Base-by-base conservation (phyloP, 108 stramenopile species). In the Discostella pseudostelligera region DNA sequence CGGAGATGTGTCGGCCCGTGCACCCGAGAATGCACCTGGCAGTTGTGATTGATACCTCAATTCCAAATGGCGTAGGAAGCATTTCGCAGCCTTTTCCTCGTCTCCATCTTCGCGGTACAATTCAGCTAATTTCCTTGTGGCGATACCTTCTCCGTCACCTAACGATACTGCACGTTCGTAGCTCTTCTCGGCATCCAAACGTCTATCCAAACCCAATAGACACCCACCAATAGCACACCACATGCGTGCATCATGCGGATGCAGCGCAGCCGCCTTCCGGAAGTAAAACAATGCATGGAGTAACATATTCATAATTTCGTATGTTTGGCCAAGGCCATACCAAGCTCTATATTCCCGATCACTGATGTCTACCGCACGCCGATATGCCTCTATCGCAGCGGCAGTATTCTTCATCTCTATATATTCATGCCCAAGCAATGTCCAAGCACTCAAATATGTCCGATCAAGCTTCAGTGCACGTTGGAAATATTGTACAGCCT, bases 311-410 rank as follows among this genome's bases (percentile, higher is more conserved):
- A 98, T 80, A 28, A 97, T 87, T 82, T 99, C 98, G 69, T 99
- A 98, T 6, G 95, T 90, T 75, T 99, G 98, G 0, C 97, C 98
- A 29, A 99, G 83, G n/a, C 98, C 98, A 68, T 99, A 98, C 97
- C 97, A 99, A 1, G 98, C 97, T 19, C 97, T 83, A 59, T 96
- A 99, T 69, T 99, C 98, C 24, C 84, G 63, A 11, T 94, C 92
- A 71, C 84, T 85, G 39, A 97, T 88, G 65, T 94, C 90, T 9
- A 97, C 96, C 36, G 97, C 98, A 42, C 93, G 78, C n/a, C 98
- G 94, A 69, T 99, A 99, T n/a, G 93, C 83, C 70, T 98, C 97
- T 65, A 98, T 95, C 21, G 98, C 98, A 12, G 92, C 91, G 20
- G 92, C 92, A 17, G 97, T 95, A 67, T 97, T 97, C 65, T 92